Conservation (phyloP, 148 eudicot genomes). For the Camellia granthamiana region DNA sequence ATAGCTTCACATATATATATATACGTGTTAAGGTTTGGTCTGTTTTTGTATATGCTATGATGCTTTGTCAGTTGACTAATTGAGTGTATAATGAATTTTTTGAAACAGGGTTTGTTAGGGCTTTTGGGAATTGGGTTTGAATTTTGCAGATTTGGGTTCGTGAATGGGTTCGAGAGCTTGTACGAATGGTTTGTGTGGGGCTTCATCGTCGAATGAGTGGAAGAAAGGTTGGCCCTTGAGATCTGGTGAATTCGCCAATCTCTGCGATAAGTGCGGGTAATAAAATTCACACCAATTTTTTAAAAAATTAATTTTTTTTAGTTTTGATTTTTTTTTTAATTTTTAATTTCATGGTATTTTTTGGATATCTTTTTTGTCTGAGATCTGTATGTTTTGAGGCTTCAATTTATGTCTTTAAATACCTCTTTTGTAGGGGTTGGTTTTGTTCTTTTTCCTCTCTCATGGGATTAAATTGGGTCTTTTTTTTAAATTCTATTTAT, state of each 20-base stretch:
- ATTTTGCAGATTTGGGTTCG: conserved; percentile 17
- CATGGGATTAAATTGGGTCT: not conserved
- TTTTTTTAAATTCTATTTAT: not conserved
- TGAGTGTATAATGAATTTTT: not conserved
- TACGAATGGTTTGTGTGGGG: conserved; percentile 73
- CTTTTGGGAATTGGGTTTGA: conserved; percentile 10
- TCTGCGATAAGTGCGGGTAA: conserved; percentile 92
- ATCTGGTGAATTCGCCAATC: conserved; percentile 73
- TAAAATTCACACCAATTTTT: conserved; percentile 21
- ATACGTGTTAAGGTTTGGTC: not conserved
- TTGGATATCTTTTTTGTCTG: not conserved
- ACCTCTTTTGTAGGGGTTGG: not conserved
- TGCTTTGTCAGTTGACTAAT: conserved; percentile 10
- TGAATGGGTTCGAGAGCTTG: conserved; percentile 49
- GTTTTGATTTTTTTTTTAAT: not conserved
- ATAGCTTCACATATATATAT: not conserved
- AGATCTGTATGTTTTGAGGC: conserved; percentile 7
- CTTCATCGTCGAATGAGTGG: conserved; percentile 54
- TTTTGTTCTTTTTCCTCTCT: not conserved
- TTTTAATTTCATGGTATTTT: conserved; percentile 2
- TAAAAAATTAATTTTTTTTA: too few relatives aligned
- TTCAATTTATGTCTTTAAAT: not conserved
- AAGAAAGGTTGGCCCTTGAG: conserved; percentile 81
- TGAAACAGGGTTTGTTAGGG: conserved; percentile 9
- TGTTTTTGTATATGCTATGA: not conserved